Evolutionary conservation across 768 basidiomycete species (phyloP).

Genomic region (Kwoniella sp.): DNA sequence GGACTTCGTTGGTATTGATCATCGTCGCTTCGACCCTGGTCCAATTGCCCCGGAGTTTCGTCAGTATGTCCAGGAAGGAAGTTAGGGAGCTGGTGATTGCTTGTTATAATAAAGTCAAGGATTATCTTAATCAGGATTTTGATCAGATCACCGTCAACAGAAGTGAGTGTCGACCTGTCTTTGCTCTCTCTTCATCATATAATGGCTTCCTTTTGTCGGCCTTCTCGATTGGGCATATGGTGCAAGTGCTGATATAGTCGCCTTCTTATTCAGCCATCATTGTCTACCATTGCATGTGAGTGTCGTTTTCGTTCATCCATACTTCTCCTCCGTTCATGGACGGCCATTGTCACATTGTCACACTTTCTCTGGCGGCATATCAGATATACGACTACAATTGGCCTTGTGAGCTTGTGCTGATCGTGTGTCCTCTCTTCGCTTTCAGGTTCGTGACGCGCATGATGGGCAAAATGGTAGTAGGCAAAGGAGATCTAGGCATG

Average conservation of each 20-base stretch:
- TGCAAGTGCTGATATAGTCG: no score
- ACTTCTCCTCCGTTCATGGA: no score
- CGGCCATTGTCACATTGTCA: no score
- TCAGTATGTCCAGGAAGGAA: constrained; percentile 72
- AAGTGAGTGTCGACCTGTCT: constrained; percentile 25
- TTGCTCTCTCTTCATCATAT: no score
- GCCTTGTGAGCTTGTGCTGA: not conserved
- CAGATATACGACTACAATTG: not conserved
- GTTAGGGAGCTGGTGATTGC: constrained; percentile 81
- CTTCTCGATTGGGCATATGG: no score
- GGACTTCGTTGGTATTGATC: constrained; percentile 87
- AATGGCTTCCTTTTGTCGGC: no score
- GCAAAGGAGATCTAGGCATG: constrained; percentile 8
- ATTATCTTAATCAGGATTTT: constrained; percentile 32
- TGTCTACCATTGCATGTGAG: constrained; percentile 73
- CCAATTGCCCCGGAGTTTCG: constrained; percentile 82
- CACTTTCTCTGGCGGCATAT: no score
- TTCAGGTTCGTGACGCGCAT: constrained; percentile 7
- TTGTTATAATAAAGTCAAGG: constrained; percentile 63
- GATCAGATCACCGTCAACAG: constrained; percentile 30
- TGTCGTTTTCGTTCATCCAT: no score
- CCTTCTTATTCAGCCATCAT: constrained; percentile 83
- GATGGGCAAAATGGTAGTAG: constrained; percentile 8
- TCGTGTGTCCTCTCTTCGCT: not conserved
- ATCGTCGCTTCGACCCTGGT: constrained; percentile 84